Conservation (phyloP, 371 early-diverging fungal genomes). For the Lichtheimia corymbifera region DNA sequence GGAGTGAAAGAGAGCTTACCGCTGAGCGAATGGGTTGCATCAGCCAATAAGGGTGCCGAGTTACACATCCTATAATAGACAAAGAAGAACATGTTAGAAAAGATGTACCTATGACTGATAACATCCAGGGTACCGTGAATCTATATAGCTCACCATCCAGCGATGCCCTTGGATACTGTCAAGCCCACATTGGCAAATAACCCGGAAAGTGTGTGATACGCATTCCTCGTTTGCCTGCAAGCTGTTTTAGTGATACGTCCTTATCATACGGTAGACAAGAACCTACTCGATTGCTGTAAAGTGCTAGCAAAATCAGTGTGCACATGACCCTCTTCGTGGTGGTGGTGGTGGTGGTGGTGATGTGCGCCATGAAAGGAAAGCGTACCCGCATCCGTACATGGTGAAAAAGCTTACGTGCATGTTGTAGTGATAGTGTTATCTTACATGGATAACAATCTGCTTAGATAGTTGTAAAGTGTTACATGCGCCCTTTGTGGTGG, state of each 20-base stretch:
- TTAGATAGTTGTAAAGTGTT: too few species aligned
- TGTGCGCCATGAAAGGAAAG: slow-evolving; percentile 24
- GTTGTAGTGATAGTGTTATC: too few species aligned
- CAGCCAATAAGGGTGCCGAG: slow-evolving; percentile 72
- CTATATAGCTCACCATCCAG: slow-evolving; percentile 46
- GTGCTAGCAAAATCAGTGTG: slow-evolving; percentile 26
- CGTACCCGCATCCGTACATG: too few species aligned
- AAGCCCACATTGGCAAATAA: slow-evolving; percentile 64
- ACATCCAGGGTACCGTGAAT: too few species aligned
- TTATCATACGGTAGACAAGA: background rate
- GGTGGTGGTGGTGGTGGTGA: slow-evolving; percentile 19
- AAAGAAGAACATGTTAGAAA: slow-evolving; percentile 1
- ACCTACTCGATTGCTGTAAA: slow-evolving; percentile 21
- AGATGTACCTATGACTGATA: too few species aligned
- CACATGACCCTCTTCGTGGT: slow-evolving; percentile 20
- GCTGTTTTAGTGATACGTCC: background rate
- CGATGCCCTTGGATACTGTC: slow-evolving; percentile 66
- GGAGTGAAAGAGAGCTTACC: slow-evolving; percentile 30
- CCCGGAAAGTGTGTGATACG: slow-evolving; percentile 68
- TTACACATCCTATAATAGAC: slow-evolving; percentile 55
- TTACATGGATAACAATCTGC: too few species aligned
- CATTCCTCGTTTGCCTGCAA: slow-evolving; percentile 53
- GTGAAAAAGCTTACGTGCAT: too few species aligned
- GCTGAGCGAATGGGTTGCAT: slow-evolving; percentile 69
- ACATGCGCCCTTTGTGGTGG: too few species aligned